Conservation (phyloP, 2,329 filamentous ascomycete species). For the Alternaria sp. region DNA sequence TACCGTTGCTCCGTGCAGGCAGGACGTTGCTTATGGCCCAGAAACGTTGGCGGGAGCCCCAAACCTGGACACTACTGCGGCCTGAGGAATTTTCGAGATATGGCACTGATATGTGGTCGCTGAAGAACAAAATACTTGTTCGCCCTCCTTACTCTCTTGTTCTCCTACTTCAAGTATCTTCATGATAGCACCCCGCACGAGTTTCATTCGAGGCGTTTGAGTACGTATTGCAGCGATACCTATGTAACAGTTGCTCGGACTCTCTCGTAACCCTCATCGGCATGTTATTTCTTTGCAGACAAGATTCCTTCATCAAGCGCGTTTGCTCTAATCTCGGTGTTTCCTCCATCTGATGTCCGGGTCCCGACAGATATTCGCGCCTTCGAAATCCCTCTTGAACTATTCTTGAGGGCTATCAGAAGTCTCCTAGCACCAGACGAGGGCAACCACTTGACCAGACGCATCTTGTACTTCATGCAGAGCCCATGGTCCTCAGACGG, state of each 20-base stretch:
- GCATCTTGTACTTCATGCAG: neutral
- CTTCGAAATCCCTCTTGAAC: neutral
- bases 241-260: neutral
- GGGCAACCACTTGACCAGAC: neutral
- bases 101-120: neutral
- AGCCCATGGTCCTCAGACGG: neutral
- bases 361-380: no score
- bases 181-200: neutral
- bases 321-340: neutral
- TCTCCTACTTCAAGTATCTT: no score
- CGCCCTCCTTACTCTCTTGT: no score
- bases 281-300: neutral
- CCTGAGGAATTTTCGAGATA: neutral
- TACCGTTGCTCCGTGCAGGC: neutral
- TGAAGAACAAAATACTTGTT: no score
- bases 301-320: rapidly evolving
- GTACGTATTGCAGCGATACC: neutral
- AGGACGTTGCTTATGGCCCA: neutral
- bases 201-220: neutral
- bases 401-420: neutral
- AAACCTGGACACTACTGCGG: neutral
- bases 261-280: neutral
- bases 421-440: neutral
- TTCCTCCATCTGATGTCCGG: no score
- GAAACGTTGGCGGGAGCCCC: neutral